These are phyloP conservation scores for Luffa aegyptiaca DNA, from an alignment of 306 rosid species.

Conservation along the genomic window DNA sequence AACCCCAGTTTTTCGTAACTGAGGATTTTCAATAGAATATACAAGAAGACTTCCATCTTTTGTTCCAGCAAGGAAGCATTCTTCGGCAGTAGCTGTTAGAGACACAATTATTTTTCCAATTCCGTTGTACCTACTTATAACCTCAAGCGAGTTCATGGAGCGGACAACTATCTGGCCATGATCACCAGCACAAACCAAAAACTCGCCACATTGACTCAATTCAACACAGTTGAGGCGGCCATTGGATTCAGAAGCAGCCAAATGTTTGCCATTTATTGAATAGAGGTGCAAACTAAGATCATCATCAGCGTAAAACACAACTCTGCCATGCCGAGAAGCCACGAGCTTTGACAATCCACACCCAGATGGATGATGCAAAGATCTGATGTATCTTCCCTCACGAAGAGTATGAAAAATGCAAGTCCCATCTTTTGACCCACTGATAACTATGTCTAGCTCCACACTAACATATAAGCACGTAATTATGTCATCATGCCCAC, in stretches of 20 bases:
- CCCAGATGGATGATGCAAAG: constrained; percentile 72
- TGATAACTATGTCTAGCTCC: constrained; percentile 92
- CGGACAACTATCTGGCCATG: constrained; percentile 93
- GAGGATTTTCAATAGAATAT: constrained; percentile 85
- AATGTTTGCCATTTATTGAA: constrained; percentile 89
- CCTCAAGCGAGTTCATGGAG: constrained; percentile 85
- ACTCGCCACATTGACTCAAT: constrained; percentile 81
- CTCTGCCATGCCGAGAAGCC: constrained; percentile 72
- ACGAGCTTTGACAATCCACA: constrained; percentile 82
- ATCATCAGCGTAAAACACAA: constrained; percentile 83
- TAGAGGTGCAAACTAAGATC: constrained; percentile 91
- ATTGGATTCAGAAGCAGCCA: constrained; percentile 84
- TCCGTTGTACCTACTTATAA: constrained; percentile 65
- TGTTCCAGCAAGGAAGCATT: constrained; percentile 93
- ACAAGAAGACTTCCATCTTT: constrained; percentile 87
- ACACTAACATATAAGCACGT: constrained; percentile 74
- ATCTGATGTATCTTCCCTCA: constrained; percentile 89
- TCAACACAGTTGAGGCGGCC: constrained; percentile 85
- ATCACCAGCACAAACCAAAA: constrained; percentile 89
- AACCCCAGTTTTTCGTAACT: constrained; percentile 44
- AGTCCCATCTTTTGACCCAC: constrained; percentile 98
- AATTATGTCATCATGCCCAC: constrained; percentile 91
- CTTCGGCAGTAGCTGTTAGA: constrained; percentile 76
- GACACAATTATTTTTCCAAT: constrained; percentile 78
- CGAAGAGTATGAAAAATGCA: constrained; percentile 86